Evolutionary conservation across 208 protist species (phyloP).

Genomic region (Trichomonas vaginalis): DNA sequence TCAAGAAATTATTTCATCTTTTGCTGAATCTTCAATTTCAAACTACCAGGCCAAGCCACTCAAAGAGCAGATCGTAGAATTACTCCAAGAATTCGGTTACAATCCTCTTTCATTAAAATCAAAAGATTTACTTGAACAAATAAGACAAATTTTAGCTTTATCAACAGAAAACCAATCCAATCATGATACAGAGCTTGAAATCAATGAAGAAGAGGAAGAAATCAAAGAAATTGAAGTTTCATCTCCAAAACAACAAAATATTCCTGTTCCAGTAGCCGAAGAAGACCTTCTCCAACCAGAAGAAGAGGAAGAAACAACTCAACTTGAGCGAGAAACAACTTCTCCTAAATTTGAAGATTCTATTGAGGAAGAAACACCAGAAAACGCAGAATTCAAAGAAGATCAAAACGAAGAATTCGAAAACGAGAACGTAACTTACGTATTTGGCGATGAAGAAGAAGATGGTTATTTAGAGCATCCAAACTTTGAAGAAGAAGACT

Average conservation of each 20-base stretch:
- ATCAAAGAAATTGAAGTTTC: not conserved
- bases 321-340: not conserved
- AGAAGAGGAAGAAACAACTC: too few relatives aligned
- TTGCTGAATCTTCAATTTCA: not conserved
- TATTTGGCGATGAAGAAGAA: not conserved
- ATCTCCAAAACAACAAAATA: not conserved
- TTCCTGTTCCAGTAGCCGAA: too few relatives aligned
- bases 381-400: not conserved
- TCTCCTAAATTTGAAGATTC: too few relatives aligned
- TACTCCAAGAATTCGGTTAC: not conserved
- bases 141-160: not conserved
- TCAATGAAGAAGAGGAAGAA: not conserved
- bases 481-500: not conserved
- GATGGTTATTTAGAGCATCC: too few relatives aligned
- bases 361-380: not conserved
- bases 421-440: not conserved
- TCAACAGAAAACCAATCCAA: not conserved
- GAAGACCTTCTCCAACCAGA: too few relatives aligned
- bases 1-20: not conserved
- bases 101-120: not conserved
- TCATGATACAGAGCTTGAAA: not conserved
- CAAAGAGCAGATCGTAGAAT: not conserved
- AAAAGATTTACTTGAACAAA: not conserved
- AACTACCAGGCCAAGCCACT: not conserved
- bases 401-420: not conserved